Percentiles rank a stretch among this genome's conserved stretches.
phyloP scores from a whole-genome alignment of 2,329 filamentous ascomycete genomes.

The Colletotrichum musicola region DNA sequence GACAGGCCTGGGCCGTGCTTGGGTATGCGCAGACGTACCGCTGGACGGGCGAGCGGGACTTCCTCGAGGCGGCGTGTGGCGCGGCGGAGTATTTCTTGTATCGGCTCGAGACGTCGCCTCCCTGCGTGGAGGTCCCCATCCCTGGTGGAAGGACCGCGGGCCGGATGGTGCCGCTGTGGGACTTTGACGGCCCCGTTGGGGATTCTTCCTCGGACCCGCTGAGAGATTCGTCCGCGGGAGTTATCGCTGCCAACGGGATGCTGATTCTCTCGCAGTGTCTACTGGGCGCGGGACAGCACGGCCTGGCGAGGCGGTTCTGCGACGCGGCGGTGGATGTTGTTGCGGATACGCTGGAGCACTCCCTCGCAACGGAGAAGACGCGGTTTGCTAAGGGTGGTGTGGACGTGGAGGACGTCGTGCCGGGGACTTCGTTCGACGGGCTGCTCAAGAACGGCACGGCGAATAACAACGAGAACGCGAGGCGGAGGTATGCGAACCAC shows the following conservation, averaged over 20 bases:
- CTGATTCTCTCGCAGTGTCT: slow-evolving; percentile 43
- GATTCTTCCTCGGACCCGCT: slow-evolving; percentile 42
- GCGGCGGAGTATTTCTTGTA: slow-evolving; percentile 62
- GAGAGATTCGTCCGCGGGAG: slow-evolving; percentile 49
- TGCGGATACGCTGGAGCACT: slow-evolving; percentile 40
- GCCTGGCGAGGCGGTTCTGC: slow-evolving; percentile 22
- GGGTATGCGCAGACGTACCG: slow-evolving; percentile 62
- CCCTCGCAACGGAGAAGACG: slow-evolving; percentile 44
- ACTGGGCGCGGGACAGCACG: slow-evolving; percentile 12
- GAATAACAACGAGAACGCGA: slow-evolving; percentile 48
- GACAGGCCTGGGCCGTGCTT: slow-evolving; percentile 63
- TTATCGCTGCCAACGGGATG: slow-evolving; percentile 47
- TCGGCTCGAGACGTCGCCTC: slow-evolving; percentile 48
- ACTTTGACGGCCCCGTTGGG: slow-evolving; percentile 61
- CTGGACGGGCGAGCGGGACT: slow-evolving; percentile 58
- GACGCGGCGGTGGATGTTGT: slow-evolving; percentile 37
- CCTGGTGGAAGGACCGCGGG: slow-evolving; percentile 18
- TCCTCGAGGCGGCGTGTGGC: slow-evolving; percentile 57
- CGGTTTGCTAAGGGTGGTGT: slow-evolving; percentile 14
- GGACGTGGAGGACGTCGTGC: slow-evolving; percentile 20
- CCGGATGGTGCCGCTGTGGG: slow-evolving; percentile 51
- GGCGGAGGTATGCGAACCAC: slow-evolving; percentile 48
- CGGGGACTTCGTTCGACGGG: slow-evolving; percentile 44
- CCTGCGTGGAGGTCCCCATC: slow-evolving; percentile 42
- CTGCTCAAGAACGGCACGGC: slow-evolving; percentile 51